Evolutionary conservation across 73 alveolate species (phyloP).

Genomic region (Durusdinium trenchii): DNA sequence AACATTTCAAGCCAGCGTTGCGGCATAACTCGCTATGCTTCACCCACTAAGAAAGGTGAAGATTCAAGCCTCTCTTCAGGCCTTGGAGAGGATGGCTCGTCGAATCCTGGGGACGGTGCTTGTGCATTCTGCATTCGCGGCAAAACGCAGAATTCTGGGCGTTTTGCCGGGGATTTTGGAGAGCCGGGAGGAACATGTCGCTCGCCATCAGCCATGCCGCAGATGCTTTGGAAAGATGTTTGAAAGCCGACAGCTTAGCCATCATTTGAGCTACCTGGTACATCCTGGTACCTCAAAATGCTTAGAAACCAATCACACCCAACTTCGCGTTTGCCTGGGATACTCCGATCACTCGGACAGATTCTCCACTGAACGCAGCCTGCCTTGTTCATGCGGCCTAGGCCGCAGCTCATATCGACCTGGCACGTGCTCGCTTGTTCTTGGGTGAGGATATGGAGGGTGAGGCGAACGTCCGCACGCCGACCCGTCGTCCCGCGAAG

Average conservation of each 20-base stretch:
- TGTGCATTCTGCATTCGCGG: background rate
- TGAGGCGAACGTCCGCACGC: too few relatives aligned
- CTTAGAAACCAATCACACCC: too few relatives aligned
- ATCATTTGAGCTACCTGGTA: too few relatives aligned
- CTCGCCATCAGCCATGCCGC: constrained; percentile 68
- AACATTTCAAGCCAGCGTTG: background rate
- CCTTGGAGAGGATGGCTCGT: constrained; percentile 64
- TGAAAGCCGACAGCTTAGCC: background rate
- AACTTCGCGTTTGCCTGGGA: too few relatives aligned
- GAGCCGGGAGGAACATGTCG: constrained; percentile 59
- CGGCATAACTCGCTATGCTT: background rate
- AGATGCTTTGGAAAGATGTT: constrained; percentile 30
- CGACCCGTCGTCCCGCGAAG: too few relatives aligned
- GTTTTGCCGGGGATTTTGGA: background rate
- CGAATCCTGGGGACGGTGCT: constrained; percentile 65
- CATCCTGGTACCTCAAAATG: too few relatives aligned
- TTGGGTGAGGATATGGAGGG: constrained; percentile 95
- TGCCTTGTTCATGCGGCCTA: background rate
- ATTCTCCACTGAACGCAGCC: background rate
- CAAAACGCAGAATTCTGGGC: background rate
- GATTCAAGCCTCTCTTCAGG: background rate
- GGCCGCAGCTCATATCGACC: constrained; percentile 89
- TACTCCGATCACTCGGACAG: background rate
- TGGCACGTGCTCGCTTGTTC: constrained; percentile 85
- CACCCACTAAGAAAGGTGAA: background rate